Conservation (phyloP, 352 stramenopile species). For the Phytophthora multivora region DNA sequence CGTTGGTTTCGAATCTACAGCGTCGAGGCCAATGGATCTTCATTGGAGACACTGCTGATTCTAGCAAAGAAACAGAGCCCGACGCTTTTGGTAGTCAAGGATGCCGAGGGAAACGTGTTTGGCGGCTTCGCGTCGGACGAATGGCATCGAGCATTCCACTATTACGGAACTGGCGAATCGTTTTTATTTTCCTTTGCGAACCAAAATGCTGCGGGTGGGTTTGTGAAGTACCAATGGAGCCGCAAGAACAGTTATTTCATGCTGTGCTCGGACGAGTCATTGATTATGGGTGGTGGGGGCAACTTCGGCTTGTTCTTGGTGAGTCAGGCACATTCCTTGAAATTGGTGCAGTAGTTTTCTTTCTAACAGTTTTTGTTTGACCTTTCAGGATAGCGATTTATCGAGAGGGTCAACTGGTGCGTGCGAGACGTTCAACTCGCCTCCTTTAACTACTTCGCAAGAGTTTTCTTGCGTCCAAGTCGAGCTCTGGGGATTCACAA, state of each 20-base stretch:
- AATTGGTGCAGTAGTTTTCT: not conserved
- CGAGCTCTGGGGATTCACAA: constrained; percentile 88
- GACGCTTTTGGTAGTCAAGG: constrained; percentile 84
- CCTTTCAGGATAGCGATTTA: constrained; percentile 80
- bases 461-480: constrained; percentile 85
- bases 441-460: constrained; percentile 74
- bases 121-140: constrained; percentile 81
- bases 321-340: constrained; percentile 16
- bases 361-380: constrained; percentile 3
- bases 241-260: constrained; percentile 92
- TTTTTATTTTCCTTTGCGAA: constrained; percentile 90
- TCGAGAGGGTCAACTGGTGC: constrained; percentile 80
- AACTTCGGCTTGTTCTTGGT: constrained; percentile 91
- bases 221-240: constrained; percentile 87
- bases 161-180: constrained; percentile 88
- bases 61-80: constrained; percentile 72
- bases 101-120: constrained; percentile 78
- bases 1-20: constrained; percentile 86
- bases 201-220: constrained; percentile 34
- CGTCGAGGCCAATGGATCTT: constrained; percentile 74
- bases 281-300: constrained; percentile 90
- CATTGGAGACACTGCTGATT: constrained; percentile 74
- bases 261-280: constrained; percentile 89
- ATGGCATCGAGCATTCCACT: constrained; percentile 82
- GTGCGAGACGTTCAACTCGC: constrained; percentile 89